Evolutionary conservation across 2,329 filamentous ascomycete genomes (phyloP).

Genomic region (Peltaster fructicola): DNA sequence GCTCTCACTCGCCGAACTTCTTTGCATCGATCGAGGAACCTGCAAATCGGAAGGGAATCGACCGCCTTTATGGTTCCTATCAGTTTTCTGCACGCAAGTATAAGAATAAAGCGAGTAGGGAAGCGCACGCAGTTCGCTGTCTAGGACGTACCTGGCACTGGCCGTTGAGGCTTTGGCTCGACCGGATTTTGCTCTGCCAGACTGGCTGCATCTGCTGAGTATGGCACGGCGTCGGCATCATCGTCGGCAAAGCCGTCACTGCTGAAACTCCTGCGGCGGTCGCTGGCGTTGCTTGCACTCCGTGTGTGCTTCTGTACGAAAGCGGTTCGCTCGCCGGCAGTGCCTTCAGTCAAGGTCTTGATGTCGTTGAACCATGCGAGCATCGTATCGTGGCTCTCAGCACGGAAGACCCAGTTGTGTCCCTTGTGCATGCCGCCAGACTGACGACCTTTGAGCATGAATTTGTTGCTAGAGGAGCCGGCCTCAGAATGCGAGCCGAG

Average conservation of each 20-base stretch:
- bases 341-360: constrained; percentile 72
- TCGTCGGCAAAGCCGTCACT: constrained; percentile 69
- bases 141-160: constrained; percentile 71
- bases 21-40: constrained; percentile 67
- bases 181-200: constrained; percentile 17
- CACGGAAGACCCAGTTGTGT: constrained; percentile 51
- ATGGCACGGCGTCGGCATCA: constrained; percentile 47
- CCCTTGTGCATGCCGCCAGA: constrained; percentile 80
- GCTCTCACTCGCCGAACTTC: constrained; percentile 62
- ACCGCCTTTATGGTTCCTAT: constrained; percentile 26
- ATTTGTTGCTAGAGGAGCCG: constrained; percentile 82
- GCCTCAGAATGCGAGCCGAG: constrained; percentile 76
- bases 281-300: constrained; percentile 50
- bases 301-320: constrained; percentile 72
- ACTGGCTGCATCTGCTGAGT: constrained; percentile 40
- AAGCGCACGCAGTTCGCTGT: too few species aligned
- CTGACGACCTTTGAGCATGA: constrained; percentile 91
- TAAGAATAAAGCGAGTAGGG: too few species aligned
- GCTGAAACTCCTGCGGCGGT: constrained; percentile 38
- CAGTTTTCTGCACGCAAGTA: constrained; percentile 1
- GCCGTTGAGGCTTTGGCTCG: constrained; percentile 40
- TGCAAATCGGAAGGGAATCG: constrained; percentile 90
- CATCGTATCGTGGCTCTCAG: constrained; percentile 75
- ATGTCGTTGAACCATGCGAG: constrained; percentile 94
- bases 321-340: constrained; percentile 69